Conservation (phyloP, 805 yeast genomes). For the Peterozyma xylosa region DNA sequence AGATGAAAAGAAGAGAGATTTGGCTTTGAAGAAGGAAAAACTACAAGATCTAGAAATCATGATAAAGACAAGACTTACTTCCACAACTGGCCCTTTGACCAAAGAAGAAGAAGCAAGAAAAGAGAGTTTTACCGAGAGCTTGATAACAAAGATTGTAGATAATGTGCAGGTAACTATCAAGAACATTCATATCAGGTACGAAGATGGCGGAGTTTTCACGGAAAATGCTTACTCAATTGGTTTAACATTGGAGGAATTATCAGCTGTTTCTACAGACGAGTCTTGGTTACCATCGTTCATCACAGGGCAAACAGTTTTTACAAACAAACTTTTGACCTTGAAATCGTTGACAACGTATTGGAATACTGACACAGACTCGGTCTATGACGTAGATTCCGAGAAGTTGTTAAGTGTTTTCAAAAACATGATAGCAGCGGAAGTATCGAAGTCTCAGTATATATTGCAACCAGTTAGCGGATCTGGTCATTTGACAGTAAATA, state of each 20-base stretch:
- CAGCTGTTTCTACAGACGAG: slow-evolving; percentile 85
- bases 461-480: slow-evolving; percentile 84
- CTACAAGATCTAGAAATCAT: slow-evolving; percentile 60
- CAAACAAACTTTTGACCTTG: slow-evolving; percentile 72
- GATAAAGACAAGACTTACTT: slow-evolving; percentile 32
- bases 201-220: slow-evolving; percentile 68
- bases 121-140: slow-evolving; percentile 79
- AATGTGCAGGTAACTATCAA: slow-evolving; percentile 86
- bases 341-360: slow-evolving; percentile 74
- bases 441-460: slow-evolving; percentile 41
- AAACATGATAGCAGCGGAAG: slow-evolving; percentile 29
- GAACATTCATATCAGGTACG: slow-evolving; percentile 88
- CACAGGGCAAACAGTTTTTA: slow-evolving; percentile 53
- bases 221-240: slow-evolving; percentile 79
- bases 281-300: slow-evolving; percentile 84
- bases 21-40: slow-evolving; percentile 59
- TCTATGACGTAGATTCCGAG: slow-evolving; percentile 39
- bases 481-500: slow-evolving; percentile 78
- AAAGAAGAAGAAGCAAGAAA: slow-evolving; percentile 40
- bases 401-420: slow-evolving; percentile 42
- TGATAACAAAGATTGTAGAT: slow-evolving; percentile 85
- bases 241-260: slow-evolving; percentile 71
- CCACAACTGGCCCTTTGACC: slow-evolving; percentile 17
- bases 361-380: slow-evolving; percentile 58
- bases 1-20: slow-evolving; percentile 52